A percentile compares a stretch with the other conserved stretches of the same genome.
phyloP scores from a whole-genome alignment of 2,329 filamentous ascomycete species.

The Aurifilum marmelostoma region DNA sequence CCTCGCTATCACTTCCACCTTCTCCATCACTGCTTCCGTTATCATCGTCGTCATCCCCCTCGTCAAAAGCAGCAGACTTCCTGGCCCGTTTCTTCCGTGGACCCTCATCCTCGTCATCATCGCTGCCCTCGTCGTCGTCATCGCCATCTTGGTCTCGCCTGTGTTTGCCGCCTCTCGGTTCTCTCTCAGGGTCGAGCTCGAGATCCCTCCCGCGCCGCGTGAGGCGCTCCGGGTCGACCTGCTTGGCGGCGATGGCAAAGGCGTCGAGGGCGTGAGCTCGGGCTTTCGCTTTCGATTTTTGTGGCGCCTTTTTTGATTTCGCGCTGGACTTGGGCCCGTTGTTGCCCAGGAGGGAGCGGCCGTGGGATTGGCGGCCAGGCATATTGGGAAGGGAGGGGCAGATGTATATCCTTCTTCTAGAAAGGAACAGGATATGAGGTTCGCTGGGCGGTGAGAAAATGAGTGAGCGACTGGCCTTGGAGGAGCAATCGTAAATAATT shows the following conservation, averaged over 20 bases:
- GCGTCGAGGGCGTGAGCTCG: slow-evolving; percentile 58
- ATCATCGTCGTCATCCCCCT: slow-evolving; percentile 46
- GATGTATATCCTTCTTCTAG: not conserved
- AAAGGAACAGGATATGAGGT: not conserved
- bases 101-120: slow-evolving; percentile 67
- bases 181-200: slow-evolving; percentile 51
- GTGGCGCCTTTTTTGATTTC: slow-evolving; percentile 31
- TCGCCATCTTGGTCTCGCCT: slow-evolving; percentile 49
- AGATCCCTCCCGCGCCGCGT: slow-evolving; percentile 49
- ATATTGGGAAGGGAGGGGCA: slow-evolving; percentile 39
- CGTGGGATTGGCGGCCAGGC: slow-evolving; percentile 63
- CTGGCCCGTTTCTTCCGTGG: slow-evolving; percentile 43
- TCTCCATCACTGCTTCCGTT: slow-evolving; percentile 64
- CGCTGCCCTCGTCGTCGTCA: slow-evolving; percentile 58
- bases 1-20: slow-evolving; percentile 81
- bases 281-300: slow-evolving; percentile 52
- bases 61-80: slow-evolving; percentile 42
- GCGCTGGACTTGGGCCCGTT: slow-evolving; percentile 31
- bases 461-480: not conserved
- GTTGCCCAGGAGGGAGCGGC: slow-evolving; percentile 50
- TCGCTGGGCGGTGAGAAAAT: not conserved
- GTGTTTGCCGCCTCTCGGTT: slow-evolving; percentile 44
- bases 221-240: slow-evolving; percentile 47
- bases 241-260: slow-evolving; percentile 59
- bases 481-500: slow-evolving; percentile 19